A percentile compares a stretch with the other conserved stretches of the same genome.
Conservation (phyloP, 225 moss, liverwort and hornwort genomes). For the Asterella californica region DNA sequence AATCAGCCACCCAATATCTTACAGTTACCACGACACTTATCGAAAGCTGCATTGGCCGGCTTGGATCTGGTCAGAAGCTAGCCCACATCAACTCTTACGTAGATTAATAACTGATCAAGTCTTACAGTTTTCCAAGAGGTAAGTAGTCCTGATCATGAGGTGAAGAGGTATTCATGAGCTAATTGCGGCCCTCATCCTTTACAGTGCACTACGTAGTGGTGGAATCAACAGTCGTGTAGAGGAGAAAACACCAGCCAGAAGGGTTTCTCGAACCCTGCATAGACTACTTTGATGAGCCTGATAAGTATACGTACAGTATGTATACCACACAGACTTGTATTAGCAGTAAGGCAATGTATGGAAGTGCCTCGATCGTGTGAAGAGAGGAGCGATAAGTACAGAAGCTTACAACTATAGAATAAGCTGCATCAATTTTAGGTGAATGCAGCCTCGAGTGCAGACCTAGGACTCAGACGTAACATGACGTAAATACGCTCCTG, state of each 20-base stretch:
- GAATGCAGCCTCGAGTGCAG: not conserved
- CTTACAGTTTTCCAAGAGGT: not conserved
- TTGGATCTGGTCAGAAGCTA: too few relatives aligned
- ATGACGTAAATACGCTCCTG: not conserved
- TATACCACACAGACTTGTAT: too few relatives aligned
- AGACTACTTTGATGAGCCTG: too few relatives aligned
- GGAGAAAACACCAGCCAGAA: not conserved
- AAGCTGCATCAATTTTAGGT: too few relatives aligned
- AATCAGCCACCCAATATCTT: slow-evolving; percentile 2
- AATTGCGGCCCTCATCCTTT: not conserved
- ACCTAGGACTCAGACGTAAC: not conserved
- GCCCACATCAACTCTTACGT: too few relatives aligned
- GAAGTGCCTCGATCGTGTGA: too few relatives aligned
- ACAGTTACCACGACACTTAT: not conserved
- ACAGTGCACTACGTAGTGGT: not conserved
- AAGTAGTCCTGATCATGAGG: not conserved
- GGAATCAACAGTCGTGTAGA: not conserved
- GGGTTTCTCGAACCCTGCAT: too few relatives aligned
- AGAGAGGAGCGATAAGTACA: not conserved
- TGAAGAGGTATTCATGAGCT: not conserved
- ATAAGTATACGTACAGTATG: too few relatives aligned
- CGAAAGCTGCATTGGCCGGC: not conserved
- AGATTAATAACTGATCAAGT: too few relatives aligned
- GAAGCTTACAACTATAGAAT: too few relatives aligned
- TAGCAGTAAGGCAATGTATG: too few relatives aligned